Conservation (phyloP, 176 grass and related monocot species). For the Bolboschoenus planiculmis region DNA sequence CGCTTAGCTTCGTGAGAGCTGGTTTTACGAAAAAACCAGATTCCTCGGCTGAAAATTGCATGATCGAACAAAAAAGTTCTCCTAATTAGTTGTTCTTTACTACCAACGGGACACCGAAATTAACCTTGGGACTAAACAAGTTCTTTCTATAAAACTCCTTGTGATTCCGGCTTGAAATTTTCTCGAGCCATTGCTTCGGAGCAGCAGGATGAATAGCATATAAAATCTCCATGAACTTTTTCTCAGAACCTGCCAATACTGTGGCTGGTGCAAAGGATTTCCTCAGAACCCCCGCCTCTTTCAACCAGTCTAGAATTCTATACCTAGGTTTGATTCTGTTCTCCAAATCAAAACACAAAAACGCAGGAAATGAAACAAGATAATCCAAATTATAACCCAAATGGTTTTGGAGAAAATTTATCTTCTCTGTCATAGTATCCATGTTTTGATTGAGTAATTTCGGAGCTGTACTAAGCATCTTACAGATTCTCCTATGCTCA, state of each 20-base stretch:
- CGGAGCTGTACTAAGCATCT: constrained; percentile 43
- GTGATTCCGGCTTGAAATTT: constrained; percentile 51
- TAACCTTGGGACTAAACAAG: constrained; percentile 27
- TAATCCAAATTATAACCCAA: constrained; percentile 66
- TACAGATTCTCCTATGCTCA: constrained; percentile 58
- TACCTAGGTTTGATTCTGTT: constrained; percentile 80
- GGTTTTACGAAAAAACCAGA: background rate
- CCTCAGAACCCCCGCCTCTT: constrained; percentile 46
- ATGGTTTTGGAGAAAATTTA: constrained; percentile 58
- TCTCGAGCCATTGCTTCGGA: constrained; percentile 87
- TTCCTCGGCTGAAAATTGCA: background rate
- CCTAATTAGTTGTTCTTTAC: background rate
- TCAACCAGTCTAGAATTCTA: constrained; percentile 72
- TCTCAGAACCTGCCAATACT: constrained; percentile 72
- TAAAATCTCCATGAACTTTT: constrained; percentile 61
- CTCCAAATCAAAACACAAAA: constrained; percentile 83
- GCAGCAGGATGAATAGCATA: constrained; percentile 62
- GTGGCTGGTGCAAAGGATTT: constrained; percentile 53
- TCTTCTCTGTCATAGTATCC: constrained; percentile 48
- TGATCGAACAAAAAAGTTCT: background rate
- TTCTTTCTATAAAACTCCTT: constrained; percentile 48
- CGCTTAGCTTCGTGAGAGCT: background rate
- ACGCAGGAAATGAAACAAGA: constrained; percentile 55
- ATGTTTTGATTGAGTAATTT: constrained; percentile 80
- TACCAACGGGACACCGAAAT: background rate